Evolutionary conservation across 805 yeast genomes (phyloP).

Genomic region (Pichia pseudocactophila): DNA sequence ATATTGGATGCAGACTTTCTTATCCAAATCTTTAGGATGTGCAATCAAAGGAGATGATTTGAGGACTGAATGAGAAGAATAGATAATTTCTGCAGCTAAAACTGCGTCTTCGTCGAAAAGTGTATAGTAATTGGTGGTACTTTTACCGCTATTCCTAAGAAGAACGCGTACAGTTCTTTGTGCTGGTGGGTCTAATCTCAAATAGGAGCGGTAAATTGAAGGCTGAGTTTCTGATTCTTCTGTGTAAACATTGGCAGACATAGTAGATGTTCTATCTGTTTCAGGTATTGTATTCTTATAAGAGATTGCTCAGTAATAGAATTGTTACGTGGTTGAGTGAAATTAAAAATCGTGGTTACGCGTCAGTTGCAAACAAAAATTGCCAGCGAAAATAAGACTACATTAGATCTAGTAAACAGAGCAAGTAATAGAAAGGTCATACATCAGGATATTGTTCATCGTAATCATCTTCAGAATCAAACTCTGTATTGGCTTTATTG

Average conservation of each 20-base stretch:
- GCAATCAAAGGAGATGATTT: constrained; percentile 31
- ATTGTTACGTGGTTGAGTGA: too few relatives aligned
- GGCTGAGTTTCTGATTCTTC: constrained; percentile 10
- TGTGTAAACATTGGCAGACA: constrained; percentile 9
- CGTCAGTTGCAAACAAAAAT: too few relatives aligned
- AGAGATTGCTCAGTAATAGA: too few relatives aligned
- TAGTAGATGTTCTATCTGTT: neutral
- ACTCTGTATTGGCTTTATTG: constrained; percentile 25
- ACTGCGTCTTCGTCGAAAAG: constrained; percentile 69
- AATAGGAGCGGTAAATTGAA: constrained; percentile 22
- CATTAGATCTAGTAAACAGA: neutral
- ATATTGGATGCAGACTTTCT: constrained; percentile 36
- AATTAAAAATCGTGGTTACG: too few relatives aligned
- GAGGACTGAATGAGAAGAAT: constrained; percentile 74
- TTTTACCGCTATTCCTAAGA: constrained; percentile 37
- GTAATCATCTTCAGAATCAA: constrained; percentile 11
- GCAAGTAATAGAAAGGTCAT: neutral
- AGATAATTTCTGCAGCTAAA: constrained; percentile 73
- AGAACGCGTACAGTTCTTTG: constrained; percentile 56
- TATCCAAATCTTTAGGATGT: constrained; percentile 34
- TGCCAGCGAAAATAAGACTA: too few relatives aligned
- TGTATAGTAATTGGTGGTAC: constrained; percentile 51
- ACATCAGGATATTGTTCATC: constrained; percentile 10
- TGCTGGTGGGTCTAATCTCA: constrained; percentile 40
- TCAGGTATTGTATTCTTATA: too few relatives aligned